Evolutionary conservation across 2,329 filamentous ascomycete genomes (phyloP).

Genomic region (Penicillium polonicum): DNA sequence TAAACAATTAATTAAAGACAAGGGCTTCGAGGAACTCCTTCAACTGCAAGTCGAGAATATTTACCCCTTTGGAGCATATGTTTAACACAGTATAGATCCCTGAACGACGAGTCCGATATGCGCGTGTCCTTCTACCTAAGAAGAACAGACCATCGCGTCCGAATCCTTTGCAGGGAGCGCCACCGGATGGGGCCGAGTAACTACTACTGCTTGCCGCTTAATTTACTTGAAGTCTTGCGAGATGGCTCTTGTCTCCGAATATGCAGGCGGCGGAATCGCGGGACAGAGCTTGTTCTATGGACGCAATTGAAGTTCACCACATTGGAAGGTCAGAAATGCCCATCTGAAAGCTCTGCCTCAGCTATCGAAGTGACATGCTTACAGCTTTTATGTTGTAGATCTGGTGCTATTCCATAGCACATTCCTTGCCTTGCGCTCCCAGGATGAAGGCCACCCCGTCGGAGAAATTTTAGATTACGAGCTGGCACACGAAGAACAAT

Average conservation of each 20-base stretch:
- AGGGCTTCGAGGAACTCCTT: constrained; percentile 40
- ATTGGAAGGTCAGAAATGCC: constrained; percentile 50
- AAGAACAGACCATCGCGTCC: constrained; percentile 50
- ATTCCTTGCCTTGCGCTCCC: constrained; percentile 57
- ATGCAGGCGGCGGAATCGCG: constrained; percentile 36
- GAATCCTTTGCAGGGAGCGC: constrained; percentile 54
- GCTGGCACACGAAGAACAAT: constrained; percentile 47
- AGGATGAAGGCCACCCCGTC: constrained; percentile 48
- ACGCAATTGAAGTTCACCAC: constrained; percentile 54
- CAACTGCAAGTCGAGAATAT: constrained; percentile 34
- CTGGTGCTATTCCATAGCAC: constrained; percentile 60
- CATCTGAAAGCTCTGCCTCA: neutral
- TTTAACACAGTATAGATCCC: constrained; percentile 38
- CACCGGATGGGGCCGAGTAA: constrained; percentile 42
- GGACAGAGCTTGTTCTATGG: constrained; percentile 51
- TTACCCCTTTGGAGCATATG: neutral
- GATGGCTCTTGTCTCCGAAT: constrained; percentile 41
- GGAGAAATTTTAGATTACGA: constrained; percentile 50
- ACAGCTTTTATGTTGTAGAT: constrained; percentile 31
- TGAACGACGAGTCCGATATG: constrained; percentile 48
- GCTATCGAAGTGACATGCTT: neutral
- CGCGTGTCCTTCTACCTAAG: constrained; percentile 54
- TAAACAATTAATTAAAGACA: constrained; percentile 32
- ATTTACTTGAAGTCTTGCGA: constrained; percentile 43
- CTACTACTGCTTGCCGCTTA: constrained; percentile 53